Evolutionary conservation across 2,329 filamentous ascomycete species (phyloP).

Genomic region (Pestalotiopsis sp.): DNA sequence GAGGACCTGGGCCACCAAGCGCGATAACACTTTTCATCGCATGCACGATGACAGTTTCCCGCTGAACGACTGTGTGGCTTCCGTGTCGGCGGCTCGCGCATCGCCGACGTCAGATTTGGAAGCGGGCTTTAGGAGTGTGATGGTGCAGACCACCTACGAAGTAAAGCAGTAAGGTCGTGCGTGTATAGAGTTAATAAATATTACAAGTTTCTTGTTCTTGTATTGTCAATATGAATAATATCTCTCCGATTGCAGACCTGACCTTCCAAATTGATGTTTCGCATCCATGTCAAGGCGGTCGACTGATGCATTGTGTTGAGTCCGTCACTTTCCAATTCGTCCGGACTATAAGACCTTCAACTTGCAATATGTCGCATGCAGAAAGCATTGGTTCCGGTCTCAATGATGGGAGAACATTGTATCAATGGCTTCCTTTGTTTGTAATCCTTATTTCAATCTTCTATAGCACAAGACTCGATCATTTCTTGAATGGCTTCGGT

Average conservation of each 20-base stretch:
- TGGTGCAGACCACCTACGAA: not conserved
- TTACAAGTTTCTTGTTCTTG: not conserved
- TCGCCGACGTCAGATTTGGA: not conserved
- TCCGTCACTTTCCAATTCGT: no score
- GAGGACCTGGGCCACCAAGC: not conserved
- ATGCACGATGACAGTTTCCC: not conserved
- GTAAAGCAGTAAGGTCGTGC: not conserved
- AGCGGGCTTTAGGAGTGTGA: not conserved
- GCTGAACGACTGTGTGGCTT: not conserved
- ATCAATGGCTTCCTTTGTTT: not conserved
- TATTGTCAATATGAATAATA: not conserved
- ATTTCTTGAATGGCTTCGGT: not conserved
- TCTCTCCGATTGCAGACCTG: not conserved
- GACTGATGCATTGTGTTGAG: no score
- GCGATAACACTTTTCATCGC: not conserved
- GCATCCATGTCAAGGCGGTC: no score
- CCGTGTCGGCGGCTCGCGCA: not conserved
- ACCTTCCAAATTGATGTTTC: not conserved
- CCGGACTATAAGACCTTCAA: no score
- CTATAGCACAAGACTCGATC: not conserved
- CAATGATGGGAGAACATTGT: no score
- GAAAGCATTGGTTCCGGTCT: no score
- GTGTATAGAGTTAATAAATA: not conserved
- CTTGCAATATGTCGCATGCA: no score
- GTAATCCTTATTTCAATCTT: not conserved